Evolutionary conservation across 148 eudicot species (phyloP), one percentile per base, ranked within the genome.

Genomic region (Dianthus caryophyllus): DNA sequence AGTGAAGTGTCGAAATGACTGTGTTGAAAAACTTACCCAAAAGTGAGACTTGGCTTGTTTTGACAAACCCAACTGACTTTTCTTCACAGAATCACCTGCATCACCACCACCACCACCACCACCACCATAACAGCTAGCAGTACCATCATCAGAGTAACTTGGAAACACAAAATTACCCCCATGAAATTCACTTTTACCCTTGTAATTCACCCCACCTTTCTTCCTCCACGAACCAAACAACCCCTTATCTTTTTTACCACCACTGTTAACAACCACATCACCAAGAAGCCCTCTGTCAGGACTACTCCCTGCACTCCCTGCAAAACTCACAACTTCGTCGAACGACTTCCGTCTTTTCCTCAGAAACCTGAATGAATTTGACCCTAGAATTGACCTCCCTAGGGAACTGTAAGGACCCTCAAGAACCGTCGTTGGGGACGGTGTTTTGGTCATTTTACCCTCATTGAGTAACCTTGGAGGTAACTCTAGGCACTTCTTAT

Each of bases 401-500:
- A 79, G 52, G 60, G 57, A 6, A 22, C 29, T 41, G 36, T 82
- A 75, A 39, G 89, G 84, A 9, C 87, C 89, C 1, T 85, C 87
- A 0, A 87, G 66, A 18, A 85, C 88, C 0, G 91, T 82, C 6
- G 87, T 86, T 2, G 96, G 96, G 22, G 96, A 89, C 76, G 91
- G 77, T 52, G 76, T 77, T 78, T 88, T 82, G 54, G 82, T 69
- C 26, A 74, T 29, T 20, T 69, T 66, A 13, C 51, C 22, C 25
- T 71, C 70, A 46, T 18, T 47, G 6, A 57, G 76, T 54, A 86
- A 76, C 56, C 90, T 79, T 1, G 91, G 96, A 11, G 91, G 96
- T 12, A 79, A 85, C 59, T 81, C 89, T 53, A 86, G 52, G 68
- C 58, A 56, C 54, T 65, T 83, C 51, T 59, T 36, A 54, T 24